Percentiles rank a stretch among this genome's conserved stretches.
phyloP scores from a whole-genome alignment of 2,329 filamentous ascomycete genomes.

The Cercospora beticola region DNA sequence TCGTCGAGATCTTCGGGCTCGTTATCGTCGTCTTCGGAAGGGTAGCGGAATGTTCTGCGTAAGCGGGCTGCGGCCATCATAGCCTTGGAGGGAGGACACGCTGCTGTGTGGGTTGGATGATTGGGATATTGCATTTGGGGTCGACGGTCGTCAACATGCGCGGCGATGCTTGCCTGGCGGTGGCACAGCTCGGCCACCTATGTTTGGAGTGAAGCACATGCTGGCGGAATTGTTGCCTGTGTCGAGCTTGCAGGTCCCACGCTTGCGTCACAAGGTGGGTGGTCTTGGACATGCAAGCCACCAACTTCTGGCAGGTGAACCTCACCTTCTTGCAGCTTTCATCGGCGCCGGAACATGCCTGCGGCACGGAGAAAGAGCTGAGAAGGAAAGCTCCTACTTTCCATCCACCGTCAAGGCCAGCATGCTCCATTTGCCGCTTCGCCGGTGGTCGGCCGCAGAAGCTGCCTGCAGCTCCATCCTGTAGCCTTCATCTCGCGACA shows the following conservation, averaged over 20 bases:
- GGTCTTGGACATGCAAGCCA: neutral
- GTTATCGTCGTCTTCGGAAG: conserved; percentile 58
- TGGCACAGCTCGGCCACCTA: neutral
- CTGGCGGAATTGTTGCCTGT: neutral
- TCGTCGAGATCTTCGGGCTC: conserved; percentile 67
- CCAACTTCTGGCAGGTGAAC: neutral
- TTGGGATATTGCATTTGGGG: neutral
- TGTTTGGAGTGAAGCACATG: neutral
- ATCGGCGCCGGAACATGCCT: neutral
- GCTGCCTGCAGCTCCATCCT: neutral
- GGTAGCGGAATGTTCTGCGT: conserved; percentile 76
- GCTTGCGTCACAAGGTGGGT: neutral
- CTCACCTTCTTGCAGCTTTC: neutral
- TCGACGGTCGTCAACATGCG: neutral
- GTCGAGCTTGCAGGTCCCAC: neutral
- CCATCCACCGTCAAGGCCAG: neutral
- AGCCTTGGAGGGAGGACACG: neutral
- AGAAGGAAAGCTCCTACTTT: neutral
- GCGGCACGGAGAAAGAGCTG: neutral
- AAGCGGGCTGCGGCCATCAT: conserved; percentile 42
- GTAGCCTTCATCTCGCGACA: neutral
- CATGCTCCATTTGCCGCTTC: conserved; percentile 4
- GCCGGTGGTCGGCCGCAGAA: conserved; percentile 9
- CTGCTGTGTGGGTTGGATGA: conserved; percentile 4
- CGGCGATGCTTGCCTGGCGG: neutral